Conservation (phyloP, 2,329 filamentous ascomycete genomes). For the Botrytis paeoniae region DNA sequence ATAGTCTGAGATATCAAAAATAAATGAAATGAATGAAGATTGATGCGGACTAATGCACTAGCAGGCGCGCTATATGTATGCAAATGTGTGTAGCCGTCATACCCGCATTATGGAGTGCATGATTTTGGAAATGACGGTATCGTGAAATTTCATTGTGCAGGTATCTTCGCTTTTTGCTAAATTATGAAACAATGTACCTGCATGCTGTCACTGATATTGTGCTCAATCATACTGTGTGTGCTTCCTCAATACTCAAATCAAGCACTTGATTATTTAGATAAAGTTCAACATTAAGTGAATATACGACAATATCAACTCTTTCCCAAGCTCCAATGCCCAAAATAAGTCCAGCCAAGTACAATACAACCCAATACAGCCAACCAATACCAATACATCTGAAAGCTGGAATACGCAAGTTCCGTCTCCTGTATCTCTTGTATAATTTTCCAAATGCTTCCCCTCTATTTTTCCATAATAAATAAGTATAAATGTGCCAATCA, state of each 20-base stretch:
- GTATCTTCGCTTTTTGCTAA: neutral
- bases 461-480: neutral
- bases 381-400: constrained; percentile 7
- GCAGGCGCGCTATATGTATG: neutral
- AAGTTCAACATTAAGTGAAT: constrained; percentile 1
- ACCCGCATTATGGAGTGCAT: constrained; percentile 11
- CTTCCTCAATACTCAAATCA: neutral
- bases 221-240: no score
- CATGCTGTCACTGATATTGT: neutral
- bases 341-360: neutral
- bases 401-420: neutral
- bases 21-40: neutral
- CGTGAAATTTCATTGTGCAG: neutral
- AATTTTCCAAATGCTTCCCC: neutral
- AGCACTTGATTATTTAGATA: neutral
- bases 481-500: constrained; percentile 9
- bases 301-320: neutral
- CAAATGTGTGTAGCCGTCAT: constrained; percentile 10
- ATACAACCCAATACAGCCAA: neutral
- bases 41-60: neutral
- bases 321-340: neutral
- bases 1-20: neutral
- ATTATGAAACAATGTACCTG: neutral
- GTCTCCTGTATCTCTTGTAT: neutral
- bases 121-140: neutral